Evolutionary conservation across 225 moss, liverwort and hornwort genomes (phyloP).

Genomic region (Bryoerythrophyllum caledonicum): DNA sequence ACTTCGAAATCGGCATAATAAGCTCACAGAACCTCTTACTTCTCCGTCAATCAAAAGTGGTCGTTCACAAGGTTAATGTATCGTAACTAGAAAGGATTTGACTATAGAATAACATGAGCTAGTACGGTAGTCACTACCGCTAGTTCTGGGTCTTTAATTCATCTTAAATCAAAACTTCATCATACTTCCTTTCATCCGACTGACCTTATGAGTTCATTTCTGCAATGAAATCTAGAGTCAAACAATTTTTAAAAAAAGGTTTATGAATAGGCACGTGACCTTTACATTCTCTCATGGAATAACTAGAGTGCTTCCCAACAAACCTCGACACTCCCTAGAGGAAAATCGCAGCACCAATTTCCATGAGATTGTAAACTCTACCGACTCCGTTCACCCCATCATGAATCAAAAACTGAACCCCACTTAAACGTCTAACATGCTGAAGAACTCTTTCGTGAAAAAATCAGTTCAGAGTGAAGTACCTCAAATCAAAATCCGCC

Average conservation of each 20-base stretch:
- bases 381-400: no score
- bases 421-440: background rate
- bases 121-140: no score
- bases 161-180: background rate
- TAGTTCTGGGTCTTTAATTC: background rate
- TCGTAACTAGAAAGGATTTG: background rate
- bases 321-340: background rate
- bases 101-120: background rate
- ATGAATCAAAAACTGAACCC: background rate
- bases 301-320: background rate
- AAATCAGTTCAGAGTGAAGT: background rate
- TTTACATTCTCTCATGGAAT: constrained; percentile 17
- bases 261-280: background rate
- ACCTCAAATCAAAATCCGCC: constrained; percentile 18
- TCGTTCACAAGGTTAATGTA: background rate
- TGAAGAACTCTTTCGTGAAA: no score
- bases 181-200: constrained; percentile 10
- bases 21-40: constrained; percentile 1
- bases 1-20: background rate
- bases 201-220: background rate
- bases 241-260: background rate
- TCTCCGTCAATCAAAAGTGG: background rate
- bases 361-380: constrained; percentile 1
- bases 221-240: background rate
- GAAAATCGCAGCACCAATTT: background rate